Conservation (phyloP, 2,329 filamentous ascomycete species). For the Trichoderma gracile region DNA sequence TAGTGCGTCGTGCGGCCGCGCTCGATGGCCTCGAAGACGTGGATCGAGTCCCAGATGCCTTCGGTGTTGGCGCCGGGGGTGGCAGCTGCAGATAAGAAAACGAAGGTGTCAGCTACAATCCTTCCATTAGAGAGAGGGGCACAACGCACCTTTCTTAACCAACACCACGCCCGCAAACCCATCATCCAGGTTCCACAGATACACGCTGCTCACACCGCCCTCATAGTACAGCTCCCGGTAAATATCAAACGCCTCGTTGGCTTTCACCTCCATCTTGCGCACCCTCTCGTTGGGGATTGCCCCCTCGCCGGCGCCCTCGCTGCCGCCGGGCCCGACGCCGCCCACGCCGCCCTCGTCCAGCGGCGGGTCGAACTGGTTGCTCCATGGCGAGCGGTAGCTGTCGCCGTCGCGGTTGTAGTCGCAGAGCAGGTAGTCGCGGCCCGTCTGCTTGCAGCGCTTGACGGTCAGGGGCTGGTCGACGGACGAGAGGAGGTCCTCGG, state of each 20-base stretch:
- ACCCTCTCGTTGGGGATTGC: conserved; percentile 88
- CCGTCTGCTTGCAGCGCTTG: conserved; percentile 81
- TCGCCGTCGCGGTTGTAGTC: conserved; percentile 99
- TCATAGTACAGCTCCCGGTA: conserved; percentile 97
- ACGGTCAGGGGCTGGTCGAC: conserved; percentile 93
- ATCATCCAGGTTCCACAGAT: conserved; percentile 98
- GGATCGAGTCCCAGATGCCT: conserved; percentile 96
- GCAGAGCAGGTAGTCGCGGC: conserved; percentile 95
- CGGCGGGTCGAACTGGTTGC: conserved; percentile 94
- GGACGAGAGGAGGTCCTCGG: conserved; percentile 95
- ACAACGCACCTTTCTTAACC: conserved; percentile 79
- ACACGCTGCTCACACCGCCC: conserved; percentile 92
- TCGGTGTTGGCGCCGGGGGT: conserved; percentile 65
- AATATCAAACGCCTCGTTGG: conserved; percentile 95
- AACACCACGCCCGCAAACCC: conserved; percentile 95
- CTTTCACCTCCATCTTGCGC: conserved; percentile 87
- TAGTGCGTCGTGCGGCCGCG: conserved; percentile 91
- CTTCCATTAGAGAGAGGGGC: too few species aligned
- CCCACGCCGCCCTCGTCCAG: conserved; percentile 64
- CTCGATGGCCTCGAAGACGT: conserved; percentile 96
- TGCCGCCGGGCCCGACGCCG: conserved; percentile 55
- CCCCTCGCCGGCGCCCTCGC: conserved; percentile 68
- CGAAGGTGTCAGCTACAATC: background rate
- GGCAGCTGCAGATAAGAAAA: conserved; percentile 53
- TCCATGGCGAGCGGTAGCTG: conserved; percentile 98